These are phyloP conservation scores for Boletus vinaceobasis DNA, from an alignment of 768 basidiomycete genomes.

Conservation along the genomic window DNA sequence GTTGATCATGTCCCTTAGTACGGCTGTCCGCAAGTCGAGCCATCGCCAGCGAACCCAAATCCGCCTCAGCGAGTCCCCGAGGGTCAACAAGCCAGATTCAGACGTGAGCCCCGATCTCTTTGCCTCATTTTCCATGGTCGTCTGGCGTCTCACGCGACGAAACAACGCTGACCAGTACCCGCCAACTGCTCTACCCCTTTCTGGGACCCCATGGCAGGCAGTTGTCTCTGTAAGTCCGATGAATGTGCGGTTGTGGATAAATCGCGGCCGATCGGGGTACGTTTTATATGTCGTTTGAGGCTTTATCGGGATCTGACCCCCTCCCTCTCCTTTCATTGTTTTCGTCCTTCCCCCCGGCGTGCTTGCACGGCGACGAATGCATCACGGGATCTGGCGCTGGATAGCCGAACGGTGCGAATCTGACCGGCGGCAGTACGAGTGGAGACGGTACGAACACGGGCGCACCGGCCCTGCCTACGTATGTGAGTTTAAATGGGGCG, in stretches of 20 bases:
- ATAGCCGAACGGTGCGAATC: slow-evolving; percentile 65
- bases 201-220: slow-evolving; percentile 72
- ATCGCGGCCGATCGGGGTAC: slow-evolving; percentile 62
- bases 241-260: slow-evolving; percentile 63
- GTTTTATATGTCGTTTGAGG: slow-evolving; percentile 10
- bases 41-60: slow-evolving; percentile 59
- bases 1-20: neutral
- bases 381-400: neutral
- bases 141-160: neutral
- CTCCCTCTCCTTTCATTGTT: neutral
- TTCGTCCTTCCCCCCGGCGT: neutral
- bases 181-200: slow-evolving; percentile 73
- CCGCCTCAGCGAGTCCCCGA: slow-evolving; percentile 52
- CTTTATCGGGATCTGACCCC: neutral
- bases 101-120: slow-evolving; percentile 45
- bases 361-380: neutral
- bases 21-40: slow-evolving; percentile 51
- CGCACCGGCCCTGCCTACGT: slow-evolving; percentile 32
- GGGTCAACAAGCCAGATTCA: slow-evolving; percentile 42
- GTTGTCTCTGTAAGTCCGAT: slow-evolving; percentile 56
- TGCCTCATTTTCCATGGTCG: slow-evolving; percentile 1
- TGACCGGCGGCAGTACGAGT: slow-evolving; percentile 59
- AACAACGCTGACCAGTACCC: slow-evolving; percentile 42
- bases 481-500: slow-evolving; percentile 47
- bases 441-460: slow-evolving; percentile 19